These are phyloP conservation scores for grape (Vitis vinifera) DNA, from an alignment of 164 flowering plant species.

Conservation along the genomic window DNA sequence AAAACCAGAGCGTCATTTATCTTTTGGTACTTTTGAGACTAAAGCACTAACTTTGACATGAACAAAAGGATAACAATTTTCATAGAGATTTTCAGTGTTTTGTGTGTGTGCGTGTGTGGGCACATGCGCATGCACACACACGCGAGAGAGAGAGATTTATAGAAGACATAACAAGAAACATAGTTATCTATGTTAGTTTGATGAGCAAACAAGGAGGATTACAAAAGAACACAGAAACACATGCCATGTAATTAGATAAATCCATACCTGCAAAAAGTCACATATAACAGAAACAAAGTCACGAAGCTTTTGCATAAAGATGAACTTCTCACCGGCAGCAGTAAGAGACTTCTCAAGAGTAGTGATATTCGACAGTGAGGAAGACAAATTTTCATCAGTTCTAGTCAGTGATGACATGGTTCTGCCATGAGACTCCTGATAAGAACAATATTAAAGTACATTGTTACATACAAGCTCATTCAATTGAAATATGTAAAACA, in stretches of 20 bases:
- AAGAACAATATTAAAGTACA: slow-evolving; percentile 3
- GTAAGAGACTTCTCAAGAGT: slow-evolving; percentile 66
- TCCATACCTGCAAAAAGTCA: slow-evolving; percentile 88
- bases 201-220: background rate
- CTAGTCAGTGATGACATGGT: slow-evolving; percentile 49
- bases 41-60: too few species aligned
- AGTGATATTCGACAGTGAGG: slow-evolving; percentile 62
- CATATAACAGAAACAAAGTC: slow-evolving; percentile 90
- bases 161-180: background rate
- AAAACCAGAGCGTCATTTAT: too few species aligned
- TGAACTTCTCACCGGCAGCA: slow-evolving; percentile 89
- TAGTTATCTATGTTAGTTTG: background rate
- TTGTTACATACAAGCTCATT: background rate
- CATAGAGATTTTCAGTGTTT: too few species aligned
- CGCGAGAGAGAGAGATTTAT: background rate
- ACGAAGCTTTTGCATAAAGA: slow-evolving; percentile 95
- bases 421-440: slow-evolving; percentile 76
- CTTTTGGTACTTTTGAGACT: too few species aligned
- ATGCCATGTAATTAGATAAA: slow-evolving; percentile 24
- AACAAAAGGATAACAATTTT: too few species aligned
- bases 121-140: too few species aligned
- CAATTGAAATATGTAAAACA: background rate
- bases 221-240: slow-evolving; percentile 1
- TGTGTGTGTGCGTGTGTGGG: too few species aligned
- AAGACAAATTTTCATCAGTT: slow-evolving; percentile 67